A percentile compares a stretch with the other conserved stretches of the same genome.
phyloP scores from a whole-genome alignment of 2,329 filamentous ascomycete genomes.

The Hymenotorrendiella dingleyae region DNA sequence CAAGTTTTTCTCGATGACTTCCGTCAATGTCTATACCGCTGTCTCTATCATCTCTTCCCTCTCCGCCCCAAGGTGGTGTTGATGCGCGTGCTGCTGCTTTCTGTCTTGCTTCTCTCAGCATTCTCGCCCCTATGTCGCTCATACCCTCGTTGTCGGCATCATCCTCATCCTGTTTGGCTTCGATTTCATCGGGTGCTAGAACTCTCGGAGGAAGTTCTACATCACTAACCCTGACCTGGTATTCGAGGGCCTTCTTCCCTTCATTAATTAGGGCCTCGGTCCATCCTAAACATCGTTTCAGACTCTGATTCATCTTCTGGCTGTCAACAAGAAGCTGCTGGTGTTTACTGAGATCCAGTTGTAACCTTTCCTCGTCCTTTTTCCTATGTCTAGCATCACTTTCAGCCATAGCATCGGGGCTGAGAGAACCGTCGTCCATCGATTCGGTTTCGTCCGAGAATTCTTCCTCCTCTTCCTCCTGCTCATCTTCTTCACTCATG shows the following conservation, averaged over 20 bases:
- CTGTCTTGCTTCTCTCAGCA: slow-evolving; percentile 25
- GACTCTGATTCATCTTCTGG: slow-evolving; percentile 90
- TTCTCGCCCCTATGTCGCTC: slow-evolving; percentile 22
- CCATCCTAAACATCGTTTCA: slow-evolving; percentile 83
- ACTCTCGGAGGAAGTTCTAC: slow-evolving; percentile 77
- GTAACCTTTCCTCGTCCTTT: slow-evolving; percentile 76
- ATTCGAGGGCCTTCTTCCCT: slow-evolving; percentile 79
- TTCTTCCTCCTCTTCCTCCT: slow-evolving; percentile 39
- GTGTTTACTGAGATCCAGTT: slow-evolving; percentile 80
- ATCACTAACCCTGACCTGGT: slow-evolving; percentile 72
- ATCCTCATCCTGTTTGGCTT: slow-evolving; percentile 30
- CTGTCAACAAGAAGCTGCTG: slow-evolving; percentile 83
- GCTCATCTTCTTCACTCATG: slow-evolving; percentile 44
- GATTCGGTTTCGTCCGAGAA: slow-evolving; percentile 42
- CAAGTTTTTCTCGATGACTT: slow-evolving; percentile 8
- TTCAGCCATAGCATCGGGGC: slow-evolving; percentile 36
- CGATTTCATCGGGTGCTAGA: slow-evolving; percentile 62
- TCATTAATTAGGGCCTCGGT: slow-evolving; percentile 88
- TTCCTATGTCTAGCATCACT: slow-evolving; percentile 51
- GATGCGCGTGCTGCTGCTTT: slow-evolving; percentile 21
- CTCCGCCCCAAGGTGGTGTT: slow-evolving; percentile 15
- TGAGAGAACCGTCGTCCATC: slow-evolving; percentile 42
- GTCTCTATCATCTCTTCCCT: slow-evolving; percentile 25
- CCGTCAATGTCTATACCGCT: slow-evolving; percentile 26
- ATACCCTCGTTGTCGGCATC: slow-evolving; percentile 25